These are phyloP conservation scores for Calonectria honghensis DNA, from an alignment of 2,329 filamentous ascomycete genomes.

Conservation along the genomic window DNA sequence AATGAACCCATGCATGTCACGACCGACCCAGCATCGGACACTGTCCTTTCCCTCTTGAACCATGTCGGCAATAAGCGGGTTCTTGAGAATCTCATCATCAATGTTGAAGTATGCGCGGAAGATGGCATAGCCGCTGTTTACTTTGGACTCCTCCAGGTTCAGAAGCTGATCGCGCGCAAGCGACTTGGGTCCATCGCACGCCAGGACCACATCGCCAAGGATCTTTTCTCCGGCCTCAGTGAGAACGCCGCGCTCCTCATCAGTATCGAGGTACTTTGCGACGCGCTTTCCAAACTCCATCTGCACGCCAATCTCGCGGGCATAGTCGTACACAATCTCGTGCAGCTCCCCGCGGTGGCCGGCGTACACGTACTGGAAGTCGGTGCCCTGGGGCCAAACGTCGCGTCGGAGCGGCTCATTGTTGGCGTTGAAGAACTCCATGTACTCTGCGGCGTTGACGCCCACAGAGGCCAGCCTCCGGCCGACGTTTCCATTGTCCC, in stretches of 20 bases:
- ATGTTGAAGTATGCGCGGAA: slow-evolving; percentile 32
- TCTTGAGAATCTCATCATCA: slow-evolving; percentile 24
- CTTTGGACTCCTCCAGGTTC: slow-evolving; percentile 15
- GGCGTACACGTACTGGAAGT: slow-evolving; percentile 9
- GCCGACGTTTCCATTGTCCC: slow-evolving; percentile 30
- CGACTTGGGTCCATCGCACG: slow-evolving; percentile 34
- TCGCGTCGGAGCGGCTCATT: slow-evolving; percentile 5
- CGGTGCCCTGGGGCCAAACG: slow-evolving; percentile 8
- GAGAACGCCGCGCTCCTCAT: slow-evolving; percentile 26
- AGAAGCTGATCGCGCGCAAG: slow-evolving; percentile 31
- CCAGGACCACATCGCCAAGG: slow-evolving; percentile 28
- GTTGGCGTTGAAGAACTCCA: slow-evolving; percentile 29
- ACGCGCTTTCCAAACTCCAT: slow-evolving; percentile 27
- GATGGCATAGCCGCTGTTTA: slow-evolving; percentile 37
- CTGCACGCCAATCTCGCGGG: slow-evolving; percentile 18
- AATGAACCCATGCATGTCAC: slow-evolving; percentile 28
- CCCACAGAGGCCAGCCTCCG: slow-evolving; percentile 10
- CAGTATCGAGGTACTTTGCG: slow-evolving; percentile 25
- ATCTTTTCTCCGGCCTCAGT: slow-evolving; percentile 17
- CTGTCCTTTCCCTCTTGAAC: slow-evolving; percentile 11
- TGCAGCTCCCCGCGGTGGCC: slow-evolving; percentile 36
- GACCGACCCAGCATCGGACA: slow-evolving; percentile 30
- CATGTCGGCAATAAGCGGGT: slow-evolving; percentile 16
- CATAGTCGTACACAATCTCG: slow-evolving; percentile 36
- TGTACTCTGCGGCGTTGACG: slow-evolving; percentile 27